phyloP scores from a whole-genome alignment of 352 stramenopile species.

The Globisporangium mamillatum region DNA sequence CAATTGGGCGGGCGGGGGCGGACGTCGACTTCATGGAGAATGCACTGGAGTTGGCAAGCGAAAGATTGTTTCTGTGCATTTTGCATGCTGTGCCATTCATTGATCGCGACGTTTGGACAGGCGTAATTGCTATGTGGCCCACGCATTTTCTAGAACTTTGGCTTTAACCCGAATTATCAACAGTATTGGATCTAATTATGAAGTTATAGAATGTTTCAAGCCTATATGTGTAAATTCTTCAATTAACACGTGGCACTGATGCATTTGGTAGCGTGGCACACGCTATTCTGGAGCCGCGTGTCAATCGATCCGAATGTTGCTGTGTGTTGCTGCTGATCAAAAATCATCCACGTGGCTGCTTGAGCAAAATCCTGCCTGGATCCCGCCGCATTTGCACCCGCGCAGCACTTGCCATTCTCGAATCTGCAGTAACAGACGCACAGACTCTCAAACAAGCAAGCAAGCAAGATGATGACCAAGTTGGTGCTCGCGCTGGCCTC shows the following conservation, averaged over 20 bases:
- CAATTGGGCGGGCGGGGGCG: neutral
- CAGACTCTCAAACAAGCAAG: neutral
- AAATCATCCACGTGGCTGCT: conserved; percentile 10
- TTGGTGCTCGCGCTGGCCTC: conserved; percentile 49
- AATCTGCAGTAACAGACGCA: conserved; percentile 7
- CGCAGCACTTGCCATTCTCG: conserved; percentile 5
- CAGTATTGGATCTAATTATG: neutral
- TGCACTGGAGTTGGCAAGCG: too few species aligned
- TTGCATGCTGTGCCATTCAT: neutral
- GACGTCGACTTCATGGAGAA: neutral
- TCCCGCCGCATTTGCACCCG: neutral
- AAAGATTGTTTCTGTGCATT: neutral
- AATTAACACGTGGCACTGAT: conserved; percentile 1
- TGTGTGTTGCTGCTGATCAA: neutral
- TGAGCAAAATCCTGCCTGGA: neutral
- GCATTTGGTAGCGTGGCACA: neutral
- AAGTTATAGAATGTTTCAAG: neutral
- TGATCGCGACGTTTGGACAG: neutral
- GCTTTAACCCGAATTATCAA: neutral
- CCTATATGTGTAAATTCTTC: neutral
- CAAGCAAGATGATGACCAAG: conserved; percentile 55
- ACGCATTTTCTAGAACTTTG: conserved; percentile 10
- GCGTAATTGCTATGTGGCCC: neutral
- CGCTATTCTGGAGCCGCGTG: conserved; percentile 6
- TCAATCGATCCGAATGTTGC: neutral